Evolutionary conservation across 2,329 filamentous ascomycete species (phyloP), one percentile per base, ranked within the genome.

Genomic region (Ambrosiella cleistominuta): DNA sequence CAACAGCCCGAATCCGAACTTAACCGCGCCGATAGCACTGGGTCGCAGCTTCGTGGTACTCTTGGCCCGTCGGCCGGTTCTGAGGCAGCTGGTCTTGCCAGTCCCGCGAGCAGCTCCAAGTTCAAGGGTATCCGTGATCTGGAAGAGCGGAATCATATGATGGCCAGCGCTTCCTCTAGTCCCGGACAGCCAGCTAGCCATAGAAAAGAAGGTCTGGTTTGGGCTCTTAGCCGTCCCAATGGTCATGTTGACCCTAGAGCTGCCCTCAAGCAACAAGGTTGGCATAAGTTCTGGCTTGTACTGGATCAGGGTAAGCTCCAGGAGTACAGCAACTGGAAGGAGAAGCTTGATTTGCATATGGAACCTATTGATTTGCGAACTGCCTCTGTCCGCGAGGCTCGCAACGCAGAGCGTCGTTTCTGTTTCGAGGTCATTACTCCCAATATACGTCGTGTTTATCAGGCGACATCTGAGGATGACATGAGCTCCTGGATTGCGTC

Each of bases 201-300:
- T 64, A 81, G 88, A 50, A 98, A 97, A 68, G 93, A 98, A 72
- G 94, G 93, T 5, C 75, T 98, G 8, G 71, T 98, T 7, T 98
- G 93, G 93, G 89, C 94, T 35, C 73, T 97, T 50, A 97, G 91
- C 66, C 81, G 88, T 62, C 91, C 91, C 2, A 90, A 90, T 15
- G 91, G 88, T 59, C 93, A 98, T 68, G 90, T 93, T 36, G 94
- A 98, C 68, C 93, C 93, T 8, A 88, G 93, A 64, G 58, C 62
- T 7, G 90, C 88, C 15, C 75, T 98, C 64, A 97, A 96, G 67
- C 96, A 97, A 68, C 89, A 95, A 70, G 90, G 88, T 55, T 98
- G 93, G 93, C 93, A 98, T 70, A 98, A 98, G 87, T 98, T 97
- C 71, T 98, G 93, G 93, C 94, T 98, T 63, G 93, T 98, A 1